These are phyloP conservation scores for Colletotrichum agaves DNA, from an alignment of 2,329 filamentous ascomycete genomes.

Conservation along the genomic window DNA sequence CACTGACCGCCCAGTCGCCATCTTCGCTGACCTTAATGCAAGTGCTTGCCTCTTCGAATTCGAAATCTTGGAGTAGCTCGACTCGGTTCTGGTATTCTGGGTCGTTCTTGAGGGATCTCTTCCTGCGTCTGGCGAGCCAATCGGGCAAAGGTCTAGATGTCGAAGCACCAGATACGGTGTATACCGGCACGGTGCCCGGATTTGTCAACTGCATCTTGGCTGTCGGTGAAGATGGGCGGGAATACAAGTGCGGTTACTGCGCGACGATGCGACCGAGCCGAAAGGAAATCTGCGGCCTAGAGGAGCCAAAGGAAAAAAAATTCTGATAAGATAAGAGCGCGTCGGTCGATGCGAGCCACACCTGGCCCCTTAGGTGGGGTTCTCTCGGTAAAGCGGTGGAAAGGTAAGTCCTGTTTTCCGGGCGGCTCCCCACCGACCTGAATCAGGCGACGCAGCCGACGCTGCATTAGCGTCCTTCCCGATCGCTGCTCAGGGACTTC, in stretches of 20 bases:
- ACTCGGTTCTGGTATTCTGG: constrained; percentile 93
- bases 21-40: constrained; percentile 93
- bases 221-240: constrained; percentile 16
- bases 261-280: constrained; percentile 23
- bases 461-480: constrained; percentile 37
- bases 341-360: constrained; percentile 2
- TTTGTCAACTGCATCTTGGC: constrained; percentile 81
- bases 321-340: constrained; percentile 38
- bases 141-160: constrained; percentile 90
- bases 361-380: not conserved
- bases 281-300: constrained; percentile 29
- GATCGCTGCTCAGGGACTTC: constrained; percentile 34
- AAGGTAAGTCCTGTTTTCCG: constrained; percentile 28
- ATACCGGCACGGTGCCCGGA: constrained; percentile 86
- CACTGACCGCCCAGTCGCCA: constrained; percentile 85
- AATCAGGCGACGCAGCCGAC: constrained; percentile 31
- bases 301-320: constrained; percentile 38
- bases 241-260: constrained; percentile 18
- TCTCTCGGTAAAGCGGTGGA: constrained; percentile 29
- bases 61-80: constrained; percentile 96
- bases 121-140: constrained; percentile 91
- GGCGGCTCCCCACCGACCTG: constrained; percentile 7
- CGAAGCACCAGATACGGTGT: constrained; percentile 92
- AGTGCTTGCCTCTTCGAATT: constrained; percentile 94
- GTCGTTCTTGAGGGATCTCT: constrained; percentile 91